Evolutionary conservation across 2,329 filamentous ascomycete genomes (phyloP), one percentile per base, ranked within the genome.

Genomic region (Colletotrichum destructivum): DNA sequence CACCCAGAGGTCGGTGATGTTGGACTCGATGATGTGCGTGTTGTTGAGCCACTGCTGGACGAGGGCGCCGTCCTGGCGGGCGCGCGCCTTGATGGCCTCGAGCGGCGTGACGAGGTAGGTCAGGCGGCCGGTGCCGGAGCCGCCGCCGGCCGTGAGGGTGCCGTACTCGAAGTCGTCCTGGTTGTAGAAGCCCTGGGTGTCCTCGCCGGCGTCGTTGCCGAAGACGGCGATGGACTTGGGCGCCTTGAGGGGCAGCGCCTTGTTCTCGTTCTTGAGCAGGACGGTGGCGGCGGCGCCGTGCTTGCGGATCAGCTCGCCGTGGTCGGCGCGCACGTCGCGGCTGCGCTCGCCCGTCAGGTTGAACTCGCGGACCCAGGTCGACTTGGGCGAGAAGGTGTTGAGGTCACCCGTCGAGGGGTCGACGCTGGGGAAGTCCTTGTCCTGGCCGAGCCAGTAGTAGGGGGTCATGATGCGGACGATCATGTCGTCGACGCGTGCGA

Each of bases 221-320:
- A 90, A 81, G 84, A 88, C 75, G 79, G 87, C 83, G 87, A 91
- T 80, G 82, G 84, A 80, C 85, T 91, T 80, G 90, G 85, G 85
- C 3, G 81, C 81, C 76, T 86, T 86, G 47, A 90, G 83, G 0
- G 92, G 92, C 8, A 94, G 84, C 1, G 86, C 85, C 46, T 86
- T 86, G 73, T 86, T 86, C 40, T 83, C 83, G 81, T 95, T 95
- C 86, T 95, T 96, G 72, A 96, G 84, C 2, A 96, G 86, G 18
- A 94, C 89, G 15, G 89, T 92, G 23, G 91, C 91, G 69, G 80
- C 81, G 16, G 81, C 79, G 18, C 79, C 86, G 75, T 91, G 87
- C 85, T 88, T 88, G 61, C 88, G 84, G 74, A 89, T 84, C 5
- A 91, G 78, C 0, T 84, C 79, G 5, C 84, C 89, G 44, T 91